Evolutionary conservation across 805 yeast species (phyloP).

Genomic region (Barnettozyma vustinii): DNA sequence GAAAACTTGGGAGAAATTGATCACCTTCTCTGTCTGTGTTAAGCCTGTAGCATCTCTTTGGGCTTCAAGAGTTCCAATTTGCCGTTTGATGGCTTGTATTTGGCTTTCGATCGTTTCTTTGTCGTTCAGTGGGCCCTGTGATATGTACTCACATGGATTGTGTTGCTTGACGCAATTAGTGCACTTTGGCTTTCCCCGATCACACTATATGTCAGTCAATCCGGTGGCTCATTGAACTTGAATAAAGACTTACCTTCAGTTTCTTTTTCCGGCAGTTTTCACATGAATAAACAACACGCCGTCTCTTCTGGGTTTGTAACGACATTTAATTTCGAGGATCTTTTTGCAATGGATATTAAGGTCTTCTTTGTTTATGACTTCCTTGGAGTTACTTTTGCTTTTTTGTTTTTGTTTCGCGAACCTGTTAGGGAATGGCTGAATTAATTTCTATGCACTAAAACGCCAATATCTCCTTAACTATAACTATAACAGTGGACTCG

Average conservation of each 20-base stretch:
- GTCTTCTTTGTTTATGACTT: too few species aligned
- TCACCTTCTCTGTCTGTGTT: neutral
- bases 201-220: constrained; percentile 6
- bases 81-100: constrained; percentile 1
- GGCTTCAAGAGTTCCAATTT: constrained; percentile 5
- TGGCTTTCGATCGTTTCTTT: constrained; percentile 3
- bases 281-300: constrained; percentile 9
- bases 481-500: too few species aligned
- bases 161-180: constrained; percentile 5
- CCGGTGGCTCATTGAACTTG: neutral
- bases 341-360: too few species aligned
- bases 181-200: constrained; percentile 6
- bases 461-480: too few species aligned
- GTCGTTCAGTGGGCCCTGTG: constrained; percentile 1
- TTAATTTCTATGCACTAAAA: too few species aligned
- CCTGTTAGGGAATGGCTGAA: too few species aligned
- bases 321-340: neutral
- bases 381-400: too few species aligned
- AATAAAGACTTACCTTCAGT: neutral
- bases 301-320: neutral
- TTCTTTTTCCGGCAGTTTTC: constrained; percentile 2
- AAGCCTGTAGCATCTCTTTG: neutral
- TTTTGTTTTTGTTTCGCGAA: too few species aligned
- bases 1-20: constrained; percentile 7
- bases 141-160: constrained; percentile 3